These are phyloP conservation scores for Metschnikowia shivogae DNA, from an alignment of 805 yeast genomes.

Conservation along the genomic window DNA sequence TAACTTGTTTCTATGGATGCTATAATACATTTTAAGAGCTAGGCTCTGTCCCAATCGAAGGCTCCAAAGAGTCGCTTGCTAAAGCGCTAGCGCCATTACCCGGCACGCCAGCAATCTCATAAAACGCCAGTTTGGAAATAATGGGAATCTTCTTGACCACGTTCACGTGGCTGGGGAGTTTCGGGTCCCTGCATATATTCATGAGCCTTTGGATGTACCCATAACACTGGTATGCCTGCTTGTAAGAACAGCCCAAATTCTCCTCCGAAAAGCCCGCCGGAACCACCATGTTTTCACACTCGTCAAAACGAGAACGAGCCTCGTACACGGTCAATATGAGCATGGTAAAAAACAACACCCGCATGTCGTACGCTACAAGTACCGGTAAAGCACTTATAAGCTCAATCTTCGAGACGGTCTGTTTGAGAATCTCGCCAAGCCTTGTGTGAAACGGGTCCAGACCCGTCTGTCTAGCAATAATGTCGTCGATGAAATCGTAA, in stretches of 20 bases:
- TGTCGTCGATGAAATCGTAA: constrained; percentile 28
- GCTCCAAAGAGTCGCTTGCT: not conserved
- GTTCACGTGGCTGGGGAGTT: constrained; percentile 16
- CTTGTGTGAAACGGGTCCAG: constrained; percentile 11
- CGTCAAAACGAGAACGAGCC: constrained; percentile 14
- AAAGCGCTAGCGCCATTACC: not conserved
- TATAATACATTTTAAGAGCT: not conserved
- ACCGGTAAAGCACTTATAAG: constrained; percentile 37
- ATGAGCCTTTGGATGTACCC: constrained; percentile 15
- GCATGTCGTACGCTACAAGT: constrained; percentile 31
- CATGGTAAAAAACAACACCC: constrained; percentile 28
- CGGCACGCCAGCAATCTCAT: constrained; percentile 4
- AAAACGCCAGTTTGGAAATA: constrained; percentile 9
- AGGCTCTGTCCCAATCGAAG: not conserved
- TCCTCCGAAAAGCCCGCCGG: constrained; percentile 10
- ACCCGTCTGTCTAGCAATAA: constrained; percentile 12
- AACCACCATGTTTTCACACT: constrained; percentile 7
- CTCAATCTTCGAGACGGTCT: constrained; percentile 34
- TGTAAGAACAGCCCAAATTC: constrained; percentile 5
- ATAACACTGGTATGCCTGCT: constrained; percentile 14
- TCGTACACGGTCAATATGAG: constrained; percentile 16
- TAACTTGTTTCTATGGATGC: not conserved
- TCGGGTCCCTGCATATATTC: constrained; percentile 17
- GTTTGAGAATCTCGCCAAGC: constrained; percentile 22
- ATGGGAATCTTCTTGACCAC: constrained; percentile 13